Evolutionary conservation across 768 basidiomycete species (phyloP), one percentile per base, ranked within the genome.

Genomic region (Krasilnikovozyma curviuscula): DNA sequence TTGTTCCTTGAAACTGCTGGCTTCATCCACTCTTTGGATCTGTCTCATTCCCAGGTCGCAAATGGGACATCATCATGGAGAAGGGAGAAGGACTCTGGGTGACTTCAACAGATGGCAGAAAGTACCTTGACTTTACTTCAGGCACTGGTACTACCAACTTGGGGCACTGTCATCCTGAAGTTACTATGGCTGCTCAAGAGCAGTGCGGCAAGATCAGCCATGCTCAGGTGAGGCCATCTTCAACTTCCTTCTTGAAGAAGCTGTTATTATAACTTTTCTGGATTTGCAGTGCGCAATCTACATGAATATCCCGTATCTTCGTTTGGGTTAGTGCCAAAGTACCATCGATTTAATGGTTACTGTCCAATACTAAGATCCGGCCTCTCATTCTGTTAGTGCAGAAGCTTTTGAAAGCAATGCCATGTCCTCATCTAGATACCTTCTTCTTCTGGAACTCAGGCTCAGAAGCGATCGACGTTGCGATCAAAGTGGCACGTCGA

Each of bases 371-470:
- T n/a, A n/a, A n/a, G n/a, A n/a, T n/a, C n/a, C n/a, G 24, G 19
- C 32, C 18, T 23, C 12, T 44, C 45, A n/a, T 9, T 25, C 38
- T 6, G 18, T 30, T 34, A 52, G 80, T 95, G 59, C 74, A 91
- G 63, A 73, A 73, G 46, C 72, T 95, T 7, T 66, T 91, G 12
- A 83, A 86, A 0, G 67, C 81, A 50, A 88, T 97, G 86, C 89
- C 89, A 2, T 68, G 89, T 65, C 72, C 77, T 0, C 88, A 85
- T 1, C 71, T 97, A 28, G 81, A 91, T 63, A 83, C 83, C 23
- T 95, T 95, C 72, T 93, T 88, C 73, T 84, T 93, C 66, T 84
- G 82, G 81, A 95, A 84, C 68, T 89, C 86, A 2, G 91, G 91
- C 2, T 79, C 84, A 0, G 91, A 97, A 64, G 91, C 88, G 1